Percentiles rank a stretch among this genome's conserved stretches.
Conservation (phyloP, 2,329 filamentous ascomycete genomes). For the Lasiodiplodia theobromae region DNA sequence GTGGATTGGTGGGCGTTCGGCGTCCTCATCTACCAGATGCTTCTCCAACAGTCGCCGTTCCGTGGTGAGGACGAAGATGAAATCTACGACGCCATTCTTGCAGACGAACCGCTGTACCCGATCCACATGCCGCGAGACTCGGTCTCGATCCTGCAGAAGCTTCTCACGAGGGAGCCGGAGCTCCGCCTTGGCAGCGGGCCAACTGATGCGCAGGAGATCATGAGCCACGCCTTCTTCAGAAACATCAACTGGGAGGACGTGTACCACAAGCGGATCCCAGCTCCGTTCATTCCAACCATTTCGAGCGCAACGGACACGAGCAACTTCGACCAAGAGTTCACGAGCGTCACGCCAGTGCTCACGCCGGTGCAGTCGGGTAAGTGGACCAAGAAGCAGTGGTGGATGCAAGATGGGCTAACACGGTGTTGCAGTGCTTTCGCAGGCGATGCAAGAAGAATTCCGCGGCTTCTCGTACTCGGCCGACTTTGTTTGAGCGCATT, state of each 20-base stretch:
- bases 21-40: slow-evolving; percentile 99
- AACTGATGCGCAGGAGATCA: slow-evolving; percentile 97
- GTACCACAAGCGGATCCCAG: slow-evolving; percentile 89
- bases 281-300: slow-evolving; percentile 89
- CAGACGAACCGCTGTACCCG: slow-evolving; percentile 95
- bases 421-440: slow-evolving; percentile 76
- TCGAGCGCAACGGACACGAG: slow-evolving; percentile 96
- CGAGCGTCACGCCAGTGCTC: slow-evolving; percentile 94
- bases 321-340: slow-evolving; percentile 99
- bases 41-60: slow-evolving; percentile 98
- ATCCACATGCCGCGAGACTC: slow-evolving; percentile 99
- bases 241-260: slow-evolving; percentile 99
- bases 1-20: slow-evolving; percentile 99
- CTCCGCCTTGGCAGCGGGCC: slow-evolving; percentile 91
- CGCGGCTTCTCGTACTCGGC: slow-evolving; percentile 97
- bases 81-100: slow-evolving; percentile 98
- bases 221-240: slow-evolving; percentile 98
- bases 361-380: slow-evolving; percentile 97
- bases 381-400: slow-evolving; percentile 44
- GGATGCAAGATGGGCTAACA: slow-evolving; percentile 34
- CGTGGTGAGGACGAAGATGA: slow-evolving; percentile 98
- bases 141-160: slow-evolving; percentile 96
- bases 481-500: slow-evolving; percentile 69
- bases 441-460: slow-evolving; percentile 99
- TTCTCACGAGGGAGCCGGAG: slow-evolving; percentile 93